phyloP scores from a whole-genome alignment of 495 filamentous ascomycete species.

The Neurospora hispaniola region DNA sequence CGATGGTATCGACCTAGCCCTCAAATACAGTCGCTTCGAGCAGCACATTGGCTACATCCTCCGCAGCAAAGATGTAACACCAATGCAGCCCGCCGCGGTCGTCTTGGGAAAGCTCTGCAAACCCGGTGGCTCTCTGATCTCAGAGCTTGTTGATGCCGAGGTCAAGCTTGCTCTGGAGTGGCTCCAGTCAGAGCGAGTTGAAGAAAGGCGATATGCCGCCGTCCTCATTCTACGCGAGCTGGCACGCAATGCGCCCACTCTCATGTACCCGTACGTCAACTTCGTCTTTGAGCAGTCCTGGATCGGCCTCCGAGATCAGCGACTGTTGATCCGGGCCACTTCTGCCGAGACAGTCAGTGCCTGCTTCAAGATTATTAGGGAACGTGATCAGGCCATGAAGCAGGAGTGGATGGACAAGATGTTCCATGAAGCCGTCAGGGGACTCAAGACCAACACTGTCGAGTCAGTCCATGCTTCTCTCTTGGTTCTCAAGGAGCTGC shows the following conservation, averaged over 20 bases:
- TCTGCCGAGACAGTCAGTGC: slow-evolving; percentile 83
- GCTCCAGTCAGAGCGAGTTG: slow-evolving; percentile 88
- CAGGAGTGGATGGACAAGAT: slow-evolving; percentile 80
- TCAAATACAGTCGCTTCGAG: slow-evolving; percentile 88
- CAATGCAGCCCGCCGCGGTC: slow-evolving; percentile 77
- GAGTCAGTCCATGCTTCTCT: slow-evolving; percentile 88
- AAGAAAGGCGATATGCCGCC: slow-evolving; percentile 82
- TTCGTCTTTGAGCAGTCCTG: slow-evolving; percentile 91
- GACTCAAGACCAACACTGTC: slow-evolving; percentile 65
- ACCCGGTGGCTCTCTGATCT: slow-evolving; percentile 87
- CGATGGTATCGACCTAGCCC: slow-evolving; percentile 83
- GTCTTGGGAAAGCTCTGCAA: slow-evolving; percentile 81
- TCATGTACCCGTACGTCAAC: slow-evolving; percentile 84
- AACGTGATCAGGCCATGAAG: slow-evolving; percentile 75
- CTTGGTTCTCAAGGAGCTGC: slow-evolving; percentile 79
- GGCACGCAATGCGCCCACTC: slow-evolving; percentile 78
- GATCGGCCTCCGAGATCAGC: slow-evolving; percentile 82
- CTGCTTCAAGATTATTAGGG: slow-evolving; percentile 86
- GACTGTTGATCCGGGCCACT: slow-evolving; percentile 82
- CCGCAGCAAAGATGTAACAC: slow-evolving; percentile 75
- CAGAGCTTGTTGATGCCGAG: slow-evolving; percentile 92
- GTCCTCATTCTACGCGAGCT: slow-evolving; percentile 85
- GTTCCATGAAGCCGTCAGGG: slow-evolving; percentile 67
- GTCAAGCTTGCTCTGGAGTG: slow-evolving; percentile 91
- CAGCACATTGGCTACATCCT: slow-evolving; percentile 80